Evolutionary conservation across 192 early-diverging fungal species (phyloP).

Genomic region (Entophlyctis luteolus): DNA sequence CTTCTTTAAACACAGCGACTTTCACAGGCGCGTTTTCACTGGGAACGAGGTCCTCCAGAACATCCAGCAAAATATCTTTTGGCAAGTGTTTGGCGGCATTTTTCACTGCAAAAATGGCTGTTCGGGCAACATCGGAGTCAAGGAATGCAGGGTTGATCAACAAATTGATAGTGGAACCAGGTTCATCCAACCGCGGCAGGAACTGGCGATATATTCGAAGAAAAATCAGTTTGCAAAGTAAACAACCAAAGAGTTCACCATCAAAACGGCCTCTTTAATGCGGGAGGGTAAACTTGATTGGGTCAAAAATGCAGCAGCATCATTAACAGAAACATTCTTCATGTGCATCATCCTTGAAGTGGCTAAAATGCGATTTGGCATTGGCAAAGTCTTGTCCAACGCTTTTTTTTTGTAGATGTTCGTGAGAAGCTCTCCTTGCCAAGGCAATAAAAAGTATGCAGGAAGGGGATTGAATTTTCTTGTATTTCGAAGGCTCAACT

Average conservation of each 20-base stretch:
- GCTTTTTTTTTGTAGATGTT: not conserved
- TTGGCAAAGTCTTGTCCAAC: not conserved
- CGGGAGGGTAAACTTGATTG: not conserved
- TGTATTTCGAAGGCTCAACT: not conserved
- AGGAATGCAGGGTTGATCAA: constrained; percentile 5
- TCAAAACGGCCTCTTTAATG: constrained; percentile 21
- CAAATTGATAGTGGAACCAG: constrained; percentile 2
- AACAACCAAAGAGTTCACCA: constrained; percentile 2
- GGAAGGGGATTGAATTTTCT: constrained; percentile 1
- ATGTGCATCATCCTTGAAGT: constrained; percentile 13
- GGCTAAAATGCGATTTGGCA: constrained; percentile 5
- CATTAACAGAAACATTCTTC: not conserved
- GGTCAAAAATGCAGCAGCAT: constrained; percentile 4
- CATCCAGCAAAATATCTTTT: not conserved
- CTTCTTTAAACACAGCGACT: constrained; percentile 16
- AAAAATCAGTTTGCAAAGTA: not conserved
- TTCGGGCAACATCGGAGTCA: constrained; percentile 8
- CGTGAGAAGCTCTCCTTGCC: constrained; percentile 1
- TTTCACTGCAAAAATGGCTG: constrained; percentile 12
- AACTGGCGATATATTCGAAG: constrained; percentile 1
- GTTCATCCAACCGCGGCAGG: constrained; percentile 18
- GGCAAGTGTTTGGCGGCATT: not conserved
- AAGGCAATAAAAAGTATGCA: not conserved
- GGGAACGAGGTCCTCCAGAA: constrained; percentile 5
- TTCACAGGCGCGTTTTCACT: not conserved